Evolutionary conservation across 2,329 filamentous ascomycete genomes (phyloP).

Genomic region (Cryoendolithus antarcticus): DNA sequence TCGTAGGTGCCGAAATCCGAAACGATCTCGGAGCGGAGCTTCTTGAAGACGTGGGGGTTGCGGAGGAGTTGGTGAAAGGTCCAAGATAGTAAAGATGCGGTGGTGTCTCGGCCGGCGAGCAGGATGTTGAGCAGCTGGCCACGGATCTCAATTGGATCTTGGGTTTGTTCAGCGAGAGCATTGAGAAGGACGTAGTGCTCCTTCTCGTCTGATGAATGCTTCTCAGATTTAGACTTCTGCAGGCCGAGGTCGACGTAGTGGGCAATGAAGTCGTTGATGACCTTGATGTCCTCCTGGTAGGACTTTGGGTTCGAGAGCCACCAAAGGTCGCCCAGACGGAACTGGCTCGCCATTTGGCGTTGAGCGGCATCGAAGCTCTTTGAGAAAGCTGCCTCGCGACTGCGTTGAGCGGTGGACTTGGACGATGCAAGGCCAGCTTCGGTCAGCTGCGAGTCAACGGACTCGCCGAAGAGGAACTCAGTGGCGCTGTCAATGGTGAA

Average conservation of each 20-base stretch:
- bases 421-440: slow-evolving; percentile 17
- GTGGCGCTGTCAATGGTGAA: slow-evolving; percentile 38
- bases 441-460: slow-evolving; percentile 24
- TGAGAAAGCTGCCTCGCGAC: slow-evolving; percentile 26
- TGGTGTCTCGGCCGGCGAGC: slow-evolving; percentile 53
- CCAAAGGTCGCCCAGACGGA: slow-evolving; percentile 26
- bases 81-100: slow-evolving; percentile 41
- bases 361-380: slow-evolving; percentile 33
- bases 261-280: slow-evolving; percentile 33
- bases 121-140: slow-evolving; percentile 47
- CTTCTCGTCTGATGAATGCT: slow-evolving; percentile 17
- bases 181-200: slow-evolving; percentile 36
- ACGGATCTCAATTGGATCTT: slow-evolving; percentile 30
- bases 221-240: slow-evolving; percentile 14
- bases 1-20: slow-evolving; percentile 34
- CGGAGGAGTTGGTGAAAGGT: slow-evolving; percentile 40
- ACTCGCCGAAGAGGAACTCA: slow-evolving; percentile 38
- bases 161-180: slow-evolving; percentile 33
- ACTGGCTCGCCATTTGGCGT: slow-evolving; percentile 23
- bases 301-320: slow-evolving; percentile 25
- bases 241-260: slow-evolving; percentile 35
- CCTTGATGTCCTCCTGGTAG: slow-evolving; percentile 27
- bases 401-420: slow-evolving; percentile 8
- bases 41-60: slow-evolving; percentile 36
- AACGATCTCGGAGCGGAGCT: slow-evolving; percentile 39